Conservation (phyloP, 2,329 filamentous ascomycete genomes). For the Xylariaceae sp. region DNA sequence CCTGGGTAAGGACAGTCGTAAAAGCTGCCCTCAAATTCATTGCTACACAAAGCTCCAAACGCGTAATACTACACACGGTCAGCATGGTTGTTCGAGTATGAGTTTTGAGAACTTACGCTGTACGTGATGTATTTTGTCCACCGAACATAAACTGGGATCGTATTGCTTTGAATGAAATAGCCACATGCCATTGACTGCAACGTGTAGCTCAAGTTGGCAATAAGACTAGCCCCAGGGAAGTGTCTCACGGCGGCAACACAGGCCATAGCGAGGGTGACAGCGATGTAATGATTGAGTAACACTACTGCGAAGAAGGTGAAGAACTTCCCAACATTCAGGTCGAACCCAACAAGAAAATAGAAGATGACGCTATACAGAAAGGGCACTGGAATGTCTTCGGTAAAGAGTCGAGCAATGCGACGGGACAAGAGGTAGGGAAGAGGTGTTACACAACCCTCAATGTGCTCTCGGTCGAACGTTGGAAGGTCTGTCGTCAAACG, state of each 20-base stretch:
- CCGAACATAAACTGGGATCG: slow-evolving; percentile 71
- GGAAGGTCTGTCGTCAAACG: slow-evolving; percentile 71
- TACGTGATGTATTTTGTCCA: slow-evolving; percentile 71
- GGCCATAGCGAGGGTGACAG: slow-evolving; percentile 66
- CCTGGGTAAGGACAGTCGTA: slow-evolving; percentile 67
- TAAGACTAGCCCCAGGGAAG: slow-evolving; percentile 67
- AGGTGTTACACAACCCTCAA: slow-evolving; percentile 67
- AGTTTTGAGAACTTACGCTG: slow-evolving; percentile 40
- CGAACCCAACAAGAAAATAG: slow-evolving; percentile 76
- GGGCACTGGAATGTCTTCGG: slow-evolving; percentile 70
- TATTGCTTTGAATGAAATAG: slow-evolving; percentile 70
- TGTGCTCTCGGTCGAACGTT: slow-evolving; percentile 70
- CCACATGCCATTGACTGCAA: slow-evolving; percentile 72
- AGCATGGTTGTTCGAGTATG: slow-evolving; percentile 20
- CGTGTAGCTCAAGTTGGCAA: slow-evolving; percentile 69
- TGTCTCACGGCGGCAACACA: slow-evolving; percentile 62
- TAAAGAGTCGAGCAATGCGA: slow-evolving; percentile 62
- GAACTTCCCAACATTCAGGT: slow-evolving; percentile 59
- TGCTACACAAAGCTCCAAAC: slow-evolving; percentile 66
- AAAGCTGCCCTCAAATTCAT: slow-evolving; percentile 69
- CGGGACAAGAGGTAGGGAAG: slow-evolving; percentile 67
- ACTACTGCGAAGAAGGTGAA: slow-evolving; percentile 68
- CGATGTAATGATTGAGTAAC: slow-evolving; percentile 68
- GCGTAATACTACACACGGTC: slow-evolving; percentile 53
- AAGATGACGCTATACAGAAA: slow-evolving; percentile 67